Evolutionary conservation across 345 rosid species (phyloP).

Genomic region (Syzygium aqueum): DNA sequence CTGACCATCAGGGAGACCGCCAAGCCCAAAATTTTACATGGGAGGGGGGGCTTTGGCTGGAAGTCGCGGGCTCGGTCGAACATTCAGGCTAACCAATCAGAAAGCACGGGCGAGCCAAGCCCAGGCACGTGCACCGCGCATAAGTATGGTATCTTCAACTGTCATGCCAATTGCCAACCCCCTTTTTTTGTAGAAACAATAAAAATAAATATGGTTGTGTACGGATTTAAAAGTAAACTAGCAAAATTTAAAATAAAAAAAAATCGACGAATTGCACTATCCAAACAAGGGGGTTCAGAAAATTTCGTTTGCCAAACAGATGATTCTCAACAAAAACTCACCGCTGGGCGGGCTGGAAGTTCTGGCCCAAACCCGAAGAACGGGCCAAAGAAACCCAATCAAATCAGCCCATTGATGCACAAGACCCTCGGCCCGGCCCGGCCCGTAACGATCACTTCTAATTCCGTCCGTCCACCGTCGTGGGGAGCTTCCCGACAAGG

Average conservation of each 20-base stretch:
- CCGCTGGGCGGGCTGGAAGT: not conserved
- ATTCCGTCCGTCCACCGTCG: not conserved
- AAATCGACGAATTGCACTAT: not conserved
- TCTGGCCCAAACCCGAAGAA: not conserved
- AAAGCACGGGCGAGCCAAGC: not conserved
- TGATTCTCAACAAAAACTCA: not conserved
- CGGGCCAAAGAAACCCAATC: not conserved
- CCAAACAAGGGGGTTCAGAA: not conserved
- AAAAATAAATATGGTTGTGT: not conserved
- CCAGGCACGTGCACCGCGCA: accelerated
- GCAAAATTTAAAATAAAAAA: too few relatives aligned
- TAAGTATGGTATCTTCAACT: too few relatives aligned
- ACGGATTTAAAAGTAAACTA: not conserved
- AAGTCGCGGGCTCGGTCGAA: accelerated
- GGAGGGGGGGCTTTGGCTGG: not conserved
- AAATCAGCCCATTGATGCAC: not conserved
- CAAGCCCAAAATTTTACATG: not conserved
- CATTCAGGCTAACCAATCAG: accelerated
- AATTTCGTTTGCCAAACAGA: not conserved
- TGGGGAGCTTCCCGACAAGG: not conserved
- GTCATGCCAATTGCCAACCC: too few relatives aligned
- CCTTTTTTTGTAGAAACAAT: not conserved
- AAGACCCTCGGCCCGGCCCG: not conserved
- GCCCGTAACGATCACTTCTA: not conserved
- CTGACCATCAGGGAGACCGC: not conserved